Evolutionary conservation across 2,329 filamentous ascomycete genomes (phyloP), one percentile per base, ranked within the genome.

Genomic region (Verticillium klebahnii): DNA sequence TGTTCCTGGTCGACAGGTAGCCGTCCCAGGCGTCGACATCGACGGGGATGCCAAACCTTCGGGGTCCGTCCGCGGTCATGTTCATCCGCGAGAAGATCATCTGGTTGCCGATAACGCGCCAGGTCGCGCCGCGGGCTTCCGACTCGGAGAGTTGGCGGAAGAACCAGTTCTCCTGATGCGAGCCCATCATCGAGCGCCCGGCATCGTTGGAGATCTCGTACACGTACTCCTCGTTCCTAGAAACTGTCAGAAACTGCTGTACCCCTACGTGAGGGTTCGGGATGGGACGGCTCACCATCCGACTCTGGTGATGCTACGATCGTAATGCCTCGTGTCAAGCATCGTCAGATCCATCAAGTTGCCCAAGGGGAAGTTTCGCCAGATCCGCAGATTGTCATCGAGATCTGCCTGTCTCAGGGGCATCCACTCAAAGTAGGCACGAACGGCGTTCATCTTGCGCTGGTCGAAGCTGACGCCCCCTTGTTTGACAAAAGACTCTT

Each of bases 91-190:
- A 86, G 74, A 91, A 90, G 59, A 91, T 76, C 45, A 89, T 85
- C 71, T 92, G 89, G 31, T 86, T 89, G 11, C 89, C 89, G 56
- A 93, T 82, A 19, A 93, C 72, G 56, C 89, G 80, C 90, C 90
- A 93, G 1, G 83, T 81, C 0, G 89, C 86, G 29, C 86, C 86
- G n/a, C 89, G 83, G 17, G 83, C 68, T n/a, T 83, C 78, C 1
- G 86, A 89, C 57, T 81, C 72, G 5, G 79, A 80, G 8, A 91
- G 76, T 52, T 80, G 75, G 56, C 80, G 79, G 71, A 89, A 90
- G 74, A 91, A 88, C 90, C 90, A 93, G 67, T 85, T 84, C 72
- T 93, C 90, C 70, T 93, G 90, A 12, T 83, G 82, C 1, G 82
- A 78, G 2, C 90, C 90, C 89, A 93, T 92, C 66, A 93, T 75